phyloP scores from a whole-genome alignment of 305 asterid species.

The Plantago coronopus region DNA sequence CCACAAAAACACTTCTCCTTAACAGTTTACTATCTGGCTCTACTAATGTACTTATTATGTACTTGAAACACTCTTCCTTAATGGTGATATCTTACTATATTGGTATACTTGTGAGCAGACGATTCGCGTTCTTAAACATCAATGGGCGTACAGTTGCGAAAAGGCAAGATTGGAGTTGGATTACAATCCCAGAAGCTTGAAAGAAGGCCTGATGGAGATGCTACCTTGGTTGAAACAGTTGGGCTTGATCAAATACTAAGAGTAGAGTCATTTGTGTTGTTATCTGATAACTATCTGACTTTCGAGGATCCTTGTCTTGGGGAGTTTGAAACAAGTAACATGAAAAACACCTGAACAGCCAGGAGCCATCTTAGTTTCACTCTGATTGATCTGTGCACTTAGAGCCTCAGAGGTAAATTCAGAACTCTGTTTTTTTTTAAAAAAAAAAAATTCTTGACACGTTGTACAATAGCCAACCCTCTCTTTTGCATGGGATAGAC shows the following conservation, averaged over 20 bases:
- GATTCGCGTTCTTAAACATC: slow-evolving; percentile 59
- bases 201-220: slow-evolving; percentile 71
- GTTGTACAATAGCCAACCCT: too few species aligned
- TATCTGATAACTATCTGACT: background rate
- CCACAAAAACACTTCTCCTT: background rate
- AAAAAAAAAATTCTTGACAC: too few species aligned
- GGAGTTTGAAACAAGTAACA: background rate
- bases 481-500: too few species aligned
- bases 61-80: background rate
- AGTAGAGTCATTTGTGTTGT: background rate
- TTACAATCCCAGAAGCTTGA: slow-evolving; percentile 73
- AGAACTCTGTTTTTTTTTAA: too few species aligned
- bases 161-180: slow-evolving; percentile 81
- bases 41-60: too few species aligned
- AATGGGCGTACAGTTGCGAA: slow-evolving; percentile 86
- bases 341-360: background rate
- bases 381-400: too few species aligned
- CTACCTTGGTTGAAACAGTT: slow-evolving; percentile 78
- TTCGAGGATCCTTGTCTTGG: background rate
- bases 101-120: slow-evolving; percentile 41
- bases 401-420: too few species aligned
- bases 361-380: too few species aligned
- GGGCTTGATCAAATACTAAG: slow-evolving; percentile 49
- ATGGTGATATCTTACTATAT: slow-evolving; percentile 16
- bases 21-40: slow-evolving; percentile 17